phyloP scores from a whole-genome alignment of 1,139 yeast genomes.

The Hyphopichia burtonii region DNA sequence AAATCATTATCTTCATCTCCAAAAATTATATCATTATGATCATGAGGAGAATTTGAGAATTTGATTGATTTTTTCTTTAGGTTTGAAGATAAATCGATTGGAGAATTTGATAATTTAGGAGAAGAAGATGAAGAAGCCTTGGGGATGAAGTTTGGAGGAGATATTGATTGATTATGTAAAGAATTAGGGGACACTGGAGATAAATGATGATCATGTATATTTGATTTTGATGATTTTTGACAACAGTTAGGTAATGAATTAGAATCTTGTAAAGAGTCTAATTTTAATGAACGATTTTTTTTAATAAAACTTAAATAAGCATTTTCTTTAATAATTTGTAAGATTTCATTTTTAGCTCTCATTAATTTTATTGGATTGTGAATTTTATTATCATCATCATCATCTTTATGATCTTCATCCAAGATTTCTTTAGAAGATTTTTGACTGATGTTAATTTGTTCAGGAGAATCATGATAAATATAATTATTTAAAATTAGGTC shows the following conservation, averaged over 20 bases:
- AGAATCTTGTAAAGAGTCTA: too few relatives aligned
- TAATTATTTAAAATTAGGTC: constrained; percentile 24
- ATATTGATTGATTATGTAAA: neutral
- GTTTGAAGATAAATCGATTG: constrained; percentile 1
- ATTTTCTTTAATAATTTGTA: constrained; percentile 46
- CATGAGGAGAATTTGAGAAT: neutral
- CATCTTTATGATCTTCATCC: constrained; percentile 17
- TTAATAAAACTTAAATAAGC: constrained; percentile 26
- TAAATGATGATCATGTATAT: neutral
- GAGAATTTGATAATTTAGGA: neutral
- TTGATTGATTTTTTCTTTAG: neutral
- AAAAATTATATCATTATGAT: constrained; percentile 1
- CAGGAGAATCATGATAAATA: constrained; percentile 36
- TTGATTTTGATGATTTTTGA: neutral
- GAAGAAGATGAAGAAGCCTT: neutral
- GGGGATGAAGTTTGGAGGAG: neutral
- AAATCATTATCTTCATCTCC: neutral
- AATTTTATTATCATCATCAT: constrained; percentile 16
- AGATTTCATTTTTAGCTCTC: constrained; percentile 42
- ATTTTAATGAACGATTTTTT: constrained; percentile 3
- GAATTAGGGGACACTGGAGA: neutral
- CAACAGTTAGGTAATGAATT: neutral
- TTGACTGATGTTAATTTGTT: constrained; percentile 45
- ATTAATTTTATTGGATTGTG: constrained; percentile 42
- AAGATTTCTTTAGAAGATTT: constrained; percentile 30